Base-by-base conservation (phyloP, 1,284 basidiomycete species). In the Thelephora terrestris region DNA sequence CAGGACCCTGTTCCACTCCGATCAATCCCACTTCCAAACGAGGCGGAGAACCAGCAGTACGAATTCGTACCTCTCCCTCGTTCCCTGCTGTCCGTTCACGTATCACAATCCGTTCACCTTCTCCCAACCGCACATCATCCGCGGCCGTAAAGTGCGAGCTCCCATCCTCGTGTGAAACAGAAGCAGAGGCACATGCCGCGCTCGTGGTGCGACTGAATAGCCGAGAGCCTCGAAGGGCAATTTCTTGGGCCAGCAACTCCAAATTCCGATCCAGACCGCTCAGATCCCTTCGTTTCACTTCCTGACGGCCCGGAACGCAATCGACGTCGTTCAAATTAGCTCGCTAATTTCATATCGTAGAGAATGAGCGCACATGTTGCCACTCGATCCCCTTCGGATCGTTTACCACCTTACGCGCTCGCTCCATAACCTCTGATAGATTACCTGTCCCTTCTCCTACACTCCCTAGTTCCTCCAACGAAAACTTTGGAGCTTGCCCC, bases 191-290 rank as follows among this genome's bases (percentile, higher is more conserved):
- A 55, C 75, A 75, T 44, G 76, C 71, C 45, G 81, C 83, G 52
- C 70, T 70, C 52, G 81, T 76, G 48, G 82, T 83, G 54, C 71
- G 70, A 53, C 64, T 65, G 66, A 88, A 88, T 48, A 86, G 64
- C 57, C 62, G 63, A 52, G 77, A 73, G 64, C 83, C 86, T 53
- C 71, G 69, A 54, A 59, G 63, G 46, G 78, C 79, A 53, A 88
- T 64, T 57, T 82, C 77, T 53, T 78, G 71, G 47, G 80, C 64
- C 53, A 89, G 68, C 24, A 71, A 74, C 55, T 81, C 75, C 55
- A 90, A 66, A 66, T 89, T 90, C 61, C 76, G 76, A 65, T 84
- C 78, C 52, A 84, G 59, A 61, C 74, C 68, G 50, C 70, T 72
- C 48, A 79, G 61, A 59, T 82, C 74, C 49, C 65, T 70, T 48